These are phyloP conservation scores for Cytospora chrysosperma DNA, from an alignment of 2,329 filamentous ascomycete genomes.

Conservation along the genomic window DNA sequence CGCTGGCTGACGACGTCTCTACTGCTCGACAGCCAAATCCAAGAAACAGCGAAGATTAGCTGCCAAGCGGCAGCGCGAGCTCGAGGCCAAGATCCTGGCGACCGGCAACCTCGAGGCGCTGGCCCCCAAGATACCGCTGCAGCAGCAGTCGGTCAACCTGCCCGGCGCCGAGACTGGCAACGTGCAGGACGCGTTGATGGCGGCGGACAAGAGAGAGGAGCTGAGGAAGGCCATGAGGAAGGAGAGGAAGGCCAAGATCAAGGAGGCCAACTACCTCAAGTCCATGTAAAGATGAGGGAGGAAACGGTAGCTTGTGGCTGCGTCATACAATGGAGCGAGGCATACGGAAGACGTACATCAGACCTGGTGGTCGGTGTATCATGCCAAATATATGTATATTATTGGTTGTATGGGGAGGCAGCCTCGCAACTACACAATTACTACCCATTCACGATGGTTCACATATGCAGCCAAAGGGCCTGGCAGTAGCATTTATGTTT, in stretches of 20 bases:
- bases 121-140: conserved; percentile 68
- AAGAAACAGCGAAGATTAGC: conserved; percentile 76
- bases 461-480: background rate
- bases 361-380: background rate
- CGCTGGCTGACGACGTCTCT: too few species aligned
- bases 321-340: background rate
- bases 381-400: conserved; percentile 4
- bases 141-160: conserved; percentile 76
- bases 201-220: conserved; percentile 55
- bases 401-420: background rate
- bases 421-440: background rate
- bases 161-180: conserved; percentile 49
- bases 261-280: conserved; percentile 84
- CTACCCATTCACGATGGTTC: background rate
- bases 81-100: conserved; percentile 60
- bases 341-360: background rate
- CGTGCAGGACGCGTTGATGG: conserved; percentile 46
- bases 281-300: conserved; percentile 55
- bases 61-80: conserved; percentile 58
- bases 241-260: conserved; percentile 74
- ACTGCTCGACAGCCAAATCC: conserved; percentile 72
- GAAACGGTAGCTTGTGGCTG: background rate
- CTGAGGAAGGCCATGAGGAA: conserved; percentile 70
- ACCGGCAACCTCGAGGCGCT: conserved; percentile 66
- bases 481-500: background rate